Evolutionary conservation across 768 basidiomycete genomes (phyloP), one percentile per base, ranked within the genome.

Genomic region (Tylopilus sp.): DNA sequence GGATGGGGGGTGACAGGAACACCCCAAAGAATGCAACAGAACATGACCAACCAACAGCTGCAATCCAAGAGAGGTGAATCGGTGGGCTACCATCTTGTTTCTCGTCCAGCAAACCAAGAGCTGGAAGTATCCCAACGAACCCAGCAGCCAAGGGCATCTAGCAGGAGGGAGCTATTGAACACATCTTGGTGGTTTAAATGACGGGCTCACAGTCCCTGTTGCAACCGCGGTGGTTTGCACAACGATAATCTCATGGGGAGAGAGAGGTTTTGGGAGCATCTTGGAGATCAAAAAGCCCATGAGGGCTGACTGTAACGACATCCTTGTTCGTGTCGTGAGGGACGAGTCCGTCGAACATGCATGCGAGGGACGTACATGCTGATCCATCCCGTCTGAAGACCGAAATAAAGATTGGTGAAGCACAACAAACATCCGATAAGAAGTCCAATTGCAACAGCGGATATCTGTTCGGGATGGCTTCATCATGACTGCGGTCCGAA

Each of bases 11-110:
- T 2, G 95, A 95, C 38, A 98, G 76, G 68, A 98, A 95, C n/a
- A 98, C 95, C 81, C 95, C 95, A 70, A 98, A 98, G 73, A 94
- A 98, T 4, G 95, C 95, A 23, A 95, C 80, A 6, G 86, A 90
- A 55, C 82, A 85, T 11, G 91, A 94, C 95, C 95, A 98, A 5
- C 78, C 80, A 20, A 94, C 73, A 20, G 91, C 80, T 25, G 81
- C 76, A 18, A 81, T 53, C 83, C 85, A 94, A 8, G 84, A 81
- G 36, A 98, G 73, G 53, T 78, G 72, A 13, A 98, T 78, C 2
- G 94, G 86, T 1, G 79, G 79, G 8, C 82, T 76, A 9, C 91
- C 92, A 57, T 98, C 95, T 48, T 79, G 74, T 40, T 79, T 76
- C 58, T 81, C 74, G 46, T 82, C 79, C n/a, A 98, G 77, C 45